Percentiles rank a stretch among this genome's conserved stretches.
These are phyloP conservation scores for Vachellia pachyceras DNA, from an alignment of 306 rosid species.

Conservation along the genomic window DNA sequence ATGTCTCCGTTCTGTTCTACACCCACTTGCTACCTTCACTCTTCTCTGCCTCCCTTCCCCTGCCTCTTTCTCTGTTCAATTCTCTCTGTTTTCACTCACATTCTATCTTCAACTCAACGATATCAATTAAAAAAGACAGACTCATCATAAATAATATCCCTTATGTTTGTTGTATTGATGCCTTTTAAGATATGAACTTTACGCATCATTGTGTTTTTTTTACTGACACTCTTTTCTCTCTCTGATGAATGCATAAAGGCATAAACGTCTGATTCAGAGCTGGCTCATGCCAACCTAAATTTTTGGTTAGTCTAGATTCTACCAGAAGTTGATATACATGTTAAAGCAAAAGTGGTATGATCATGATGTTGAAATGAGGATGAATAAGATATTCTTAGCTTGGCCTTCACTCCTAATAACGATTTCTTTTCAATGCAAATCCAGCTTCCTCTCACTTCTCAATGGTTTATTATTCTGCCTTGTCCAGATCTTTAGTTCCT, in stretches of 20 bases:
- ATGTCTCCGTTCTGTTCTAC: background rate
- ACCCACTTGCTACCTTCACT: background rate
- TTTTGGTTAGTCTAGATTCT: background rate
- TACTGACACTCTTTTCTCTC: background rate
- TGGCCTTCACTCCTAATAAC: slow-evolving; percentile 13
- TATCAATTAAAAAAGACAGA: too few species aligned
- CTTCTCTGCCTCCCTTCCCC: background rate
- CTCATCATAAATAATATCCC: too few species aligned
- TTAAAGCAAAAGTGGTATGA: background rate
- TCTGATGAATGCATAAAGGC: background rate
- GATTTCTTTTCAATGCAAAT: background rate
- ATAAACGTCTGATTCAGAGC: background rate
- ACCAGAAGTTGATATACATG: background rate
- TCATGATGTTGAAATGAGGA: background rate
- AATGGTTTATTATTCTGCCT: background rate
- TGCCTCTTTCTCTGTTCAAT: background rate
- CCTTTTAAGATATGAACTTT: background rate
- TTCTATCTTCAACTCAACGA: background rate
- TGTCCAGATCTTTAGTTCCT: background rate
- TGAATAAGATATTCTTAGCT: slow-evolving; percentile 22
- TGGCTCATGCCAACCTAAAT: background rate
- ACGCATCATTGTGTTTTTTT: background rate
- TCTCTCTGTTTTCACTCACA: background rate
- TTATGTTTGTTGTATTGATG: too few species aligned
- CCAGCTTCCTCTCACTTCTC: background rate